Base-by-base conservation (phyloP, 129 eudicot species). In the Flaveria brownii region DNA sequence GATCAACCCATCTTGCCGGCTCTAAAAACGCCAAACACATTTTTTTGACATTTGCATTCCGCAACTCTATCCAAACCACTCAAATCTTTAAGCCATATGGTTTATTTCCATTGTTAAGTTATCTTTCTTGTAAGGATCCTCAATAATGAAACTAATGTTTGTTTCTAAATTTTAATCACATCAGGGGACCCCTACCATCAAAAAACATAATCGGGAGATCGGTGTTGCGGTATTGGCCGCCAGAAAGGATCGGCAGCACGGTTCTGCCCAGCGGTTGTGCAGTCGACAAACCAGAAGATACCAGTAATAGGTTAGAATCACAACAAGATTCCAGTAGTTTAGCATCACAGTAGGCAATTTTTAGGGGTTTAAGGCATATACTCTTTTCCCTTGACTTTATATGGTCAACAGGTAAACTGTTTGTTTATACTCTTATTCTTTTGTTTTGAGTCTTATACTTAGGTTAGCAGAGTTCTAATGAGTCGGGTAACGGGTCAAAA, bases 121-220 rank as follows among this genome's bases (percentile, higher is more conserved):
- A 5, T 39, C 25, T 13, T 18, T 46, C 13, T 17, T 65, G 6
- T 49, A 42, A 17, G 26, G 64, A 36, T 75, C 63, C 66, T 79
- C 25, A n/a, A 41, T 13, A 46, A 0, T 60, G 12, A 13, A 12
- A 51, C 12, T 25, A 9, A 28, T 1, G 60, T 63, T 15, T 15
- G 0, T 60, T 28, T 76, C 51, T n/a, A 49, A 42, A 5, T 47
- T 43, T 75, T 25, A 14, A 80, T 67, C 18, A 10, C 42, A 56
- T 52, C 73, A 93, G 98, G 98, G 99, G 97, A 51, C 90, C 99
- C 14, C 83, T 95, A 57, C 97, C 99, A 64, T 81, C 87, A 2
- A 91, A 87, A 75, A 95, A 95, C 77, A 91, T 95, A 57, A 81
- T 95, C 6, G 99, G 99, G 61, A 95, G 99, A 85, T 91, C 99